Evolutionary conservation across 202 grass and related monocot genomes (phyloP), one percentile per base, ranked within the genome.

Genomic region (Musa balbisiana): DNA sequence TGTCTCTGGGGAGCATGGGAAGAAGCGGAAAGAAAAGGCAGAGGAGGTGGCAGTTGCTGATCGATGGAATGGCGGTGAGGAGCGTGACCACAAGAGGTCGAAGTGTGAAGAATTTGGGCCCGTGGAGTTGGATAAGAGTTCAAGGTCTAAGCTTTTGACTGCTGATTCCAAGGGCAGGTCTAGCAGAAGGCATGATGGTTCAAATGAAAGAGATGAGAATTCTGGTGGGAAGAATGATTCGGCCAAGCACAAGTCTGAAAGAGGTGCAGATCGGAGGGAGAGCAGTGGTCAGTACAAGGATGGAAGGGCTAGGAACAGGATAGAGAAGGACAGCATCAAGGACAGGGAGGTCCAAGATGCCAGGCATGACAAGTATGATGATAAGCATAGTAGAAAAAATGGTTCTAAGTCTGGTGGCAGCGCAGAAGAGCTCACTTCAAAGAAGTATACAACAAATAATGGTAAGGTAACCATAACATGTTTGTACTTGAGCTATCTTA

Each of bases 11-110:
- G 93, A 97, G 62, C 88, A 97, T 72, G 92, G 82, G 43, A 88
- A 79, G 79, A 93, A 93, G 83, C 81, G 91, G 81, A 98, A 93
- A 85, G 91, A 91, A 8, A 85, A 82, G 80, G 78, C 80, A 1
- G 90, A 97, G 84, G 82, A 89, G 49, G 83, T 84, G 29, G 87
- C 75, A 80, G 92, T 80, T 14, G 83, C 76, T 78, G 90, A 97
- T 85, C 80, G 93, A 11, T 97, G 93, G 93, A 97, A 79, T 73
- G 90, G 88, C 62, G 85, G 82, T 1, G 83, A 75, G 50, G 92
- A 91, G 50, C 82, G 89, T 73, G 81, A 87, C 51, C 87, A 86
- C 50, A 98, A 98, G 78, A 87, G 77, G 87, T 86, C 85, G 10
- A 98, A 92, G 77, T 76, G 79, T 10, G 94, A 94, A 16, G 78